These are phyloP conservation scores for Hyparrhenia diplandra DNA, from an alignment of 176 grass and related monocot genomes.

Conservation along the genomic window DNA sequence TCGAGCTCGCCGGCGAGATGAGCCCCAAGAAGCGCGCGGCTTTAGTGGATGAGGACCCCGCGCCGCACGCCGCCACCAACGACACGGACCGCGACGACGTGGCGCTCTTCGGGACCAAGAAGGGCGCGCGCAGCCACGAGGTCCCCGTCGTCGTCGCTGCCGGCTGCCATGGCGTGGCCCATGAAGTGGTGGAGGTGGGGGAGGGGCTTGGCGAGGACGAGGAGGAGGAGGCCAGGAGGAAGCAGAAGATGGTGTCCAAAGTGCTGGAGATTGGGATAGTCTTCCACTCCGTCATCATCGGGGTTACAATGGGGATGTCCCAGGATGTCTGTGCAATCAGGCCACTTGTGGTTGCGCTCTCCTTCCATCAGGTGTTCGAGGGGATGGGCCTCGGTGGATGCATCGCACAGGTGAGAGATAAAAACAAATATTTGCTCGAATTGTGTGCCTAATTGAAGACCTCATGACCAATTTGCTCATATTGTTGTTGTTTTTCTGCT, in stretches of 20 bases:
- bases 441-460: not conserved
- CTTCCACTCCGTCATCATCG: constrained; percentile 95
- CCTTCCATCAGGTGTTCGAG: constrained; percentile 97
- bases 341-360: constrained; percentile 75
- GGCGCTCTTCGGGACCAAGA: constrained; percentile 42
- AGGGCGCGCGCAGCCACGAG: constrained; percentile 31
- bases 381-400: constrained; percentile 96
- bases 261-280: constrained; percentile 93
- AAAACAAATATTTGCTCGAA: not conserved
- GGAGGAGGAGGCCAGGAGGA: constrained; percentile 66
- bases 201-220: constrained; percentile 32
- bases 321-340: constrained; percentile 83
- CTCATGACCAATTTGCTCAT: not conserved
- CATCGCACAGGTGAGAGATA: constrained; percentile 73
- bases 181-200: constrained; percentile 37
- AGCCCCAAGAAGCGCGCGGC: constrained; percentile 47
- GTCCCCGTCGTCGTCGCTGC: not conserved
- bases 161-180: constrained; percentile 47
- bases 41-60: not conserved
- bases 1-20: constrained; percentile 54
- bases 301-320: constrained; percentile 80
- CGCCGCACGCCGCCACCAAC: not conserved
- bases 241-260: constrained; percentile 98
- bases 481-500: not conserved
- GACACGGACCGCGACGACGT: constrained; percentile 38